Conservation (phyloP, 2,329 filamentous ascomycete genomes). For the Paramyrothecium roridum region DNA sequence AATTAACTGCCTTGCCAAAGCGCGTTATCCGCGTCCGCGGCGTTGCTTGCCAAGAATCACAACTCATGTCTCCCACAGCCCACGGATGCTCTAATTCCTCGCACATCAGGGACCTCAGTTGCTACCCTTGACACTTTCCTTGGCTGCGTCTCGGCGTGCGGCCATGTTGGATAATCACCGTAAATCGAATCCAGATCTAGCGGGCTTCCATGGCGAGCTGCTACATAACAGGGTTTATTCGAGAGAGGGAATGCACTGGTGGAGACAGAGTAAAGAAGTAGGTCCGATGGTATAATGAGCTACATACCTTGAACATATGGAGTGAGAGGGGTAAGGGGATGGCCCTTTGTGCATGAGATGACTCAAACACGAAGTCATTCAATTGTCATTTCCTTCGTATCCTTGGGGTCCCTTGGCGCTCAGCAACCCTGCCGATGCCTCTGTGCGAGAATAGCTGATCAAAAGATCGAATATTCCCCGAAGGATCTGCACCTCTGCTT, state of each 20-base stretch:
- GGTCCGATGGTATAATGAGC: neutral
- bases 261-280: neutral
- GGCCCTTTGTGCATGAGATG: neutral
- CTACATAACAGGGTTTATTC: too few species aligned
- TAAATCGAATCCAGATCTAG: neutral
- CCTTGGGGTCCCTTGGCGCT: neutral
- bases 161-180: neutral
- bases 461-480: neutral
- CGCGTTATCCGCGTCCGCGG: neutral
- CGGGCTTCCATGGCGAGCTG: neutral
- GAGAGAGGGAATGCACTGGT: neutral
- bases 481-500: neutral
- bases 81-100: neutral
- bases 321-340: neutral
- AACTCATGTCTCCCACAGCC: too few species aligned
- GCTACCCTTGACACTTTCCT: neutral
- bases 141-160: neutral
- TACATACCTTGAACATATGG: too few species aligned
- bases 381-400: neutral
- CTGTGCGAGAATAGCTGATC: neutral
- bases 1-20: neutral
- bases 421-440: neutral
- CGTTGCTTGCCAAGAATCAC: too few species aligned
- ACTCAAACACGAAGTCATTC: neutral
- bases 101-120: neutral